Evolutionary conservation across 345 rosid species (phyloP), one percentile per base, ranked within the genome.

Genomic region (Linum trigynum): DNA sequence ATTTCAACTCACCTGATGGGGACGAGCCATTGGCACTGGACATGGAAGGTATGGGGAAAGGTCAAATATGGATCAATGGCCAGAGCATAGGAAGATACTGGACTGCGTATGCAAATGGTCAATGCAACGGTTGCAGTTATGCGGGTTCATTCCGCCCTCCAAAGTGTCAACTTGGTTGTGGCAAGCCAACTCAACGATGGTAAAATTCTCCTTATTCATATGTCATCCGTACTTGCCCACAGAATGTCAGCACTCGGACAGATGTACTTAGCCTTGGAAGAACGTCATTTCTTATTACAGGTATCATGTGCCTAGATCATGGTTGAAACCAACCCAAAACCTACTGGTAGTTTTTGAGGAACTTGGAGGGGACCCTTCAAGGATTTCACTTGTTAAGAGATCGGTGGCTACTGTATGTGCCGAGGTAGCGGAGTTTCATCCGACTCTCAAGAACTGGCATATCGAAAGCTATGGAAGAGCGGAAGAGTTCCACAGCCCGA

Each of bases 31-130:
- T 91, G 74, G 98, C 98, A 72, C 83, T 95, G 72, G 98, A 91
- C 85, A 86, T 95, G 94, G 86, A 81, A 67, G 89, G 97, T 23
- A 95, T 91, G 98, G 98, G 98, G 56, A 95, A 95, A 71, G 98
- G 99, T 62, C 91, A 95, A 75, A 79, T 91, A 67, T 95, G 99
- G 99, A 86, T 95, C 68, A 95, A 95, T 15, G 96, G 94, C 38
- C 82, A 89, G 77, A 91, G 94, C 70, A 81, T 95, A 10, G 98
- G 99, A 39, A 87, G 99, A 79, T 95, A 95, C 71, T 95, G 97
- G 97, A 85, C 95, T 37, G 94, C 98, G 23, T 79, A 77, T 59
- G 98, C 98, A 0, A 81, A 42, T 55, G 99, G 98, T 55, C 71
- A 83, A 58, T 95, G 99, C 78, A 77, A 75, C 48, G 87, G 81